Conservation (phyloP, 768 basidiomycete species). For the Suillus plorans region DNA sequence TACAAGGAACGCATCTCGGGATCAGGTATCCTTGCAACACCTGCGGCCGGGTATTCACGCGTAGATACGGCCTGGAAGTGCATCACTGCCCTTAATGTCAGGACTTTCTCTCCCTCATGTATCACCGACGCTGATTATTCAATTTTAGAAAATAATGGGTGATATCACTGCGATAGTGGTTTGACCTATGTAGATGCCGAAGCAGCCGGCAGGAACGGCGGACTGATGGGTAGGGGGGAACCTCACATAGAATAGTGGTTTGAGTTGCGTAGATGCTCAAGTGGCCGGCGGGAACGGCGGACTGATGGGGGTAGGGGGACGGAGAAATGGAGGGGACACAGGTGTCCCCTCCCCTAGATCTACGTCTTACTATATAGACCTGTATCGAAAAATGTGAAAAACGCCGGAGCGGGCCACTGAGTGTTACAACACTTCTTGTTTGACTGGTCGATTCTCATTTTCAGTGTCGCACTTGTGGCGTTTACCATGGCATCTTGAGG, state of each 20-base stretch:
- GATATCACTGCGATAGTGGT: background rate
- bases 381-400: background rate
- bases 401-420: background rate
- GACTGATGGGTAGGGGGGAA: background rate
- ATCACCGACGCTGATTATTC: background rate
- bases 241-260: background rate
- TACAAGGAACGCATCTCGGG: constrained; percentile 23
- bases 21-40: constrained; percentile 24
- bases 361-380: background rate
- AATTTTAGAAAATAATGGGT: background rate
- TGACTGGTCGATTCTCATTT: background rate
- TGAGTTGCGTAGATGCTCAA: background rate
- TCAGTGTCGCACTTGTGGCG: background rate
- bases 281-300: background rate
- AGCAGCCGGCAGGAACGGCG: background rate
- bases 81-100: constrained; percentile 12
- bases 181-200: background rate
- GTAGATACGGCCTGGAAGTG: constrained; percentile 15
- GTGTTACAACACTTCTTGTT: background rate
- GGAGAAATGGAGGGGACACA: background rate
- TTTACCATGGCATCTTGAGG: background rate
- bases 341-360: background rate
- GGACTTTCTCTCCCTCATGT: background rate
- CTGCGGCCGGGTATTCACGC: constrained; percentile 19
- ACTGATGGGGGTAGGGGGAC: background rate